Evolutionary conservation across 202 grass and related monocot genomes (phyloP).

Genomic region (Zoysia matrella): DNA sequence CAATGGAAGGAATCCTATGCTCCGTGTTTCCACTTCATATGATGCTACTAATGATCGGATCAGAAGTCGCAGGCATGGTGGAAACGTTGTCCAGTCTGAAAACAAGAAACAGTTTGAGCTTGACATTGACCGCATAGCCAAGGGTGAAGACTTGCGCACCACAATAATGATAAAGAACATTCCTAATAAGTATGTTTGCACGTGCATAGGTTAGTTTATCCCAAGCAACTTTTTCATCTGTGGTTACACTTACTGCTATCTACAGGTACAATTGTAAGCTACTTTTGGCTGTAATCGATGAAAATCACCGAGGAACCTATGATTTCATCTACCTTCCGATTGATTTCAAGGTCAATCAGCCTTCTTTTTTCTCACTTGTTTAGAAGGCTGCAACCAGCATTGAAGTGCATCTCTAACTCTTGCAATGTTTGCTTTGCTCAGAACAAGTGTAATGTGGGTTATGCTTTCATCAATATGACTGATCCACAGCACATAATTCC

Average conservation of each 20-base stretch:
- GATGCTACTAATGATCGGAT: slow-evolving; percentile 68
- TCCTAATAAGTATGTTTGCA: slow-evolving; percentile 78
- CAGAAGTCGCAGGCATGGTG: slow-evolving; percentile 67
- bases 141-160: slow-evolving; percentile 79
- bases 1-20: slow-evolving; percentile 49
- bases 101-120: slow-evolving; percentile 90
- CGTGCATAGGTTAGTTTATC: no score
- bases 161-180: slow-evolving; percentile 98
- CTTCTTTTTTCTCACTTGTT: neutral
- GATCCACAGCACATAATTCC: slow-evolving; percentile 86
- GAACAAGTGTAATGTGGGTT: slow-evolving; percentile 99
- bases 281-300: slow-evolving; percentile 89
- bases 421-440: slow-evolving; percentile 46
- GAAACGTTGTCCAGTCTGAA: slow-evolving; percentile 56
- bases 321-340: slow-evolving; percentile 99
- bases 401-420: slow-evolving; percentile 26
- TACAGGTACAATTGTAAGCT: slow-evolving; percentile 91
- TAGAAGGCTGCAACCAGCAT: neutral
- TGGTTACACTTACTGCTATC: slow-evolving; percentile 33
- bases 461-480: slow-evolving; percentile 98
- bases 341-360: slow-evolving; percentile 85
- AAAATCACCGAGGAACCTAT: slow-evolving; percentile 90
- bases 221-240: no score
- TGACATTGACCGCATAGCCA: slow-evolving; percentile 69
- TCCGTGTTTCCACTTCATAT: slow-evolving; percentile 60